phyloP scores from a whole-genome alignment of 2,329 filamentous ascomycete species.

The Penicillium nordicum region DNA sequence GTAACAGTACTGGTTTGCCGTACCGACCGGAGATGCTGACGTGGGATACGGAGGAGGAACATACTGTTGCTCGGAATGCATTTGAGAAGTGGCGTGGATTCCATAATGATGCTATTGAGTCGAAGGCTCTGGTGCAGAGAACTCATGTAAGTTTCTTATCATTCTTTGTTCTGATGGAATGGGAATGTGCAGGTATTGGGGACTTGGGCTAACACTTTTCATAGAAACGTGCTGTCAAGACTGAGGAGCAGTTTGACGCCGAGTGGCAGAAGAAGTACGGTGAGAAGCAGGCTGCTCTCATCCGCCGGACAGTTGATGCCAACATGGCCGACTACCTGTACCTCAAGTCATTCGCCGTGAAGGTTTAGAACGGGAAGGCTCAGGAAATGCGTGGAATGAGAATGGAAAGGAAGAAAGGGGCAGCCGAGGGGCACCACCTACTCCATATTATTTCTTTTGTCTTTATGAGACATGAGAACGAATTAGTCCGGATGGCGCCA shows the following conservation, averaged over 20 bases:
- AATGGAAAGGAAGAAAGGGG: background rate
- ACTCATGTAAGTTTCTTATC: conserved; percentile 37
- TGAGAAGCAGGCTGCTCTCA: conserved; percentile 56
- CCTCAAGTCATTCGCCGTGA: conserved; percentile 63
- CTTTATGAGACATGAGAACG: conserved; percentile 20
- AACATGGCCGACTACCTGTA: conserved; percentile 62
- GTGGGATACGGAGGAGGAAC: conserved; percentile 75
- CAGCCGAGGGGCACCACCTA: background rate
- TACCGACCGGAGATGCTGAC: conserved; percentile 75
- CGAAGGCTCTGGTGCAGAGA: conserved; percentile 66
- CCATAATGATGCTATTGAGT: conserved; percentile 90
- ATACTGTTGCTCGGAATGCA: conserved; percentile 63
- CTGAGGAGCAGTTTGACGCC: conserved; percentile 55
- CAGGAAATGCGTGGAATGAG: background rate
- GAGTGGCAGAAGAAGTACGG: conserved; percentile 63
- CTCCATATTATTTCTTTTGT: background rate
- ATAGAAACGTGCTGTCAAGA: conserved; percentile 31
- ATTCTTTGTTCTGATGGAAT: background rate
- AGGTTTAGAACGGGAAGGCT: conserved; percentile 33
- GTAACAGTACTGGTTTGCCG: conserved; percentile 72
- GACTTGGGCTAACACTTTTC: conserved; percentile 4
- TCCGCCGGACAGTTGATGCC: conserved; percentile 56
- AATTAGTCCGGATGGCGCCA: conserved; percentile 30
- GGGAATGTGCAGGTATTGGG: background rate
- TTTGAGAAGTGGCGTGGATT: conserved; percentile 98